Percentiles rank a stretch among this genome's conserved stretches.
Conservation (phyloP, 306 rosid species). For the Argentina anserina region DNA sequence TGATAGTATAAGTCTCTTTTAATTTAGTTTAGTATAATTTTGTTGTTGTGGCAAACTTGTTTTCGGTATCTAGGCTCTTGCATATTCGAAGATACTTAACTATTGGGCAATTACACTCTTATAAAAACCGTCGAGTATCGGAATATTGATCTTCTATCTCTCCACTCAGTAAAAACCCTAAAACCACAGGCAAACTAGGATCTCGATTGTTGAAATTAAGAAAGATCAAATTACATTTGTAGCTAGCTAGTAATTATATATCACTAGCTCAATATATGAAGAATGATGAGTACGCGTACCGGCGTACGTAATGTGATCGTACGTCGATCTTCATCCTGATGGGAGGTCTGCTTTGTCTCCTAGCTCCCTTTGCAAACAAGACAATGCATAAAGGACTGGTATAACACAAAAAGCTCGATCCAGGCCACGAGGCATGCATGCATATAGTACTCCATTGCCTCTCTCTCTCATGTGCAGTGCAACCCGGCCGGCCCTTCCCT, state of each 20-base stretch:
- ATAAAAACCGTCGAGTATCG: neutral
- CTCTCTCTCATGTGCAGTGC: conserved; percentile 29
- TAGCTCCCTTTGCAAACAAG: conserved; percentile 27
- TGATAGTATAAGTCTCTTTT: neutral
- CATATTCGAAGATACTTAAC: no score
- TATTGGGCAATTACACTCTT: no score
- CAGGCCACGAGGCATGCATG: neutral
- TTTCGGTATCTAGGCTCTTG: no score
- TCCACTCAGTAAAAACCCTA: neutral
- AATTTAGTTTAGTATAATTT: no score
- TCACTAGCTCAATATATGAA: neutral
- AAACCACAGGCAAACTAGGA: neutral
- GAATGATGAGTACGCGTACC: no score
- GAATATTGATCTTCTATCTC: neutral
- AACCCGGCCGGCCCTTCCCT: neutral
- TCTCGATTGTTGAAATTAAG: neutral
- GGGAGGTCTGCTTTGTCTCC: conserved; percentile 32
- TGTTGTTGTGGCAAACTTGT: no score
- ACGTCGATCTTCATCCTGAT: conserved; percentile 17
- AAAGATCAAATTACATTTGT: neutral
- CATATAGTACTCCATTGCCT: conserved; percentile 10
- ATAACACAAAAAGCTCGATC: conserved; percentile 23
- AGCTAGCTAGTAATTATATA: neutral
- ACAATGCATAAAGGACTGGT: conserved; percentile 20
- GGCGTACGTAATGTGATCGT: neutral